A percentile compares a stretch with the other conserved stretches of the same genome.
These are phyloP conservation scores for Rostrohypoxylon terebratum DNA, from an alignment of 495 filamentous ascomycete genomes.

Conservation along the genomic window DNA sequence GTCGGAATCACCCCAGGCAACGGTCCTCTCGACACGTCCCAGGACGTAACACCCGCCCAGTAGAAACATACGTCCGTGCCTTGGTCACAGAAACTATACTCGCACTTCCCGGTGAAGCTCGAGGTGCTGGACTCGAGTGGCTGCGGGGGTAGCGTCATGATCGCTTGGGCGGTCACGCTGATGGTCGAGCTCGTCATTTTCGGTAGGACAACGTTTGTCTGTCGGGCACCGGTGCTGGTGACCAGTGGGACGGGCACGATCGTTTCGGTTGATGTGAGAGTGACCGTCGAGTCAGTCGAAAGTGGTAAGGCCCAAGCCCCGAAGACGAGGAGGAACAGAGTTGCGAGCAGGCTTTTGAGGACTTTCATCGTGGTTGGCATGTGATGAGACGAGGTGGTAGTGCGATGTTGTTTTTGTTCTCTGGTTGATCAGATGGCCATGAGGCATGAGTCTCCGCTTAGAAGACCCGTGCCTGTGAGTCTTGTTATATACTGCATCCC, in stretches of 20 bases:
- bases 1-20: constrained; percentile 47
- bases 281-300: not conserved
- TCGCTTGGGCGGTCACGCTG: not conserved
- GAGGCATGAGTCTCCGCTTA: not conserved
- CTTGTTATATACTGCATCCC: constrained; percentile 13
- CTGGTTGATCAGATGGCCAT: not conserved
- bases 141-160: not conserved
- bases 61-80: constrained; percentile 44
- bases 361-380: constrained; percentile 1
- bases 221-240: not conserved
- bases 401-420: not conserved
- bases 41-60: constrained; percentile 49
- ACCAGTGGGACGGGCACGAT: constrained; percentile 1
- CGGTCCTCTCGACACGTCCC: constrained; percentile 45
- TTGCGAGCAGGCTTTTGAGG: not conserved
- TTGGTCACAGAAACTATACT: constrained; percentile 44
- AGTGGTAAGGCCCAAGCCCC: constrained; percentile 8
- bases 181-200: not conserved
- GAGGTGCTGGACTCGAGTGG: not conserved
- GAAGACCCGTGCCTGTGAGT: not conserved
- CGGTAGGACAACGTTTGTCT: not conserved
- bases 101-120: constrained; percentile 35
- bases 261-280: not conserved
- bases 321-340: constrained; percentile 1
- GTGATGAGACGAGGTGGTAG: not conserved